Conservation (phyloP, 768 basidiomycete genomes). For the Boletus pseudopeckii region DNA sequence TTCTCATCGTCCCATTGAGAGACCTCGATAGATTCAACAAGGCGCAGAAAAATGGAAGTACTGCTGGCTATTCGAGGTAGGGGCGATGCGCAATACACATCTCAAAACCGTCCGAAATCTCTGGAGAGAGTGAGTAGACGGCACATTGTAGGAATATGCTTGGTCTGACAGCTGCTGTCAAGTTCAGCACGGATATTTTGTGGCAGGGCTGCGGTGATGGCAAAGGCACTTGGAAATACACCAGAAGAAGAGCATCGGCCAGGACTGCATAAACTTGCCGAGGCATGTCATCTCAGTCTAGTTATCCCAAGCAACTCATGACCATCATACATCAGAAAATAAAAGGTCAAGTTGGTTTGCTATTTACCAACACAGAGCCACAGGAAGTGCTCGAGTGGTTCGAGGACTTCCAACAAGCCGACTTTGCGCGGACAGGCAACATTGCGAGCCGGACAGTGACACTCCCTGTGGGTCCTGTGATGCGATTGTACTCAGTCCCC, state of each 20-base stretch:
- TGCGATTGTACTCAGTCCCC: conserved; percentile 75
- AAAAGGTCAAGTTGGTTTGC: conserved; percentile 89
- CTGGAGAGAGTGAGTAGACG: conserved; percentile 80
- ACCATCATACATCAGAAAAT: conserved; percentile 59
- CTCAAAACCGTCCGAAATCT: conserved; percentile 89
- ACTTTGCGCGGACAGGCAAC: conserved; percentile 90
- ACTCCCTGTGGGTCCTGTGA: conserved; percentile 81
- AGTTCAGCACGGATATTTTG: conserved; percentile 85
- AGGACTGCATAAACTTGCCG: conserved; percentile 76
- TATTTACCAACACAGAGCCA: conserved; percentile 90
- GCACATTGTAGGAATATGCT: background rate
- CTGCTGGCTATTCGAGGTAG: conserved; percentile 94
- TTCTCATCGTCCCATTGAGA: conserved; percentile 4
- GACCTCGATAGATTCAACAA: conserved; percentile 65
- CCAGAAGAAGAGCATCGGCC: conserved; percentile 80
- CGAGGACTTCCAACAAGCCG: conserved; percentile 79
- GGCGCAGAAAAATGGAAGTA: conserved; percentile 89
- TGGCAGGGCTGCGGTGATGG: conserved; percentile 86
- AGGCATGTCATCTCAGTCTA: conserved; percentile 47
- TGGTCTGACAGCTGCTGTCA: conserved; percentile 4
- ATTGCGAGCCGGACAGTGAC: conserved; percentile 67
- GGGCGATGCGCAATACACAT: conserved; percentile 92
- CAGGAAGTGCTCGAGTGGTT: conserved; percentile 95
- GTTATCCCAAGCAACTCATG: conserved; percentile 5
- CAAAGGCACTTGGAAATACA: conserved; percentile 88